phyloP scores from a whole-genome alignment of 352 stramenopile species.

The Phytopythium mirpurense region DNA sequence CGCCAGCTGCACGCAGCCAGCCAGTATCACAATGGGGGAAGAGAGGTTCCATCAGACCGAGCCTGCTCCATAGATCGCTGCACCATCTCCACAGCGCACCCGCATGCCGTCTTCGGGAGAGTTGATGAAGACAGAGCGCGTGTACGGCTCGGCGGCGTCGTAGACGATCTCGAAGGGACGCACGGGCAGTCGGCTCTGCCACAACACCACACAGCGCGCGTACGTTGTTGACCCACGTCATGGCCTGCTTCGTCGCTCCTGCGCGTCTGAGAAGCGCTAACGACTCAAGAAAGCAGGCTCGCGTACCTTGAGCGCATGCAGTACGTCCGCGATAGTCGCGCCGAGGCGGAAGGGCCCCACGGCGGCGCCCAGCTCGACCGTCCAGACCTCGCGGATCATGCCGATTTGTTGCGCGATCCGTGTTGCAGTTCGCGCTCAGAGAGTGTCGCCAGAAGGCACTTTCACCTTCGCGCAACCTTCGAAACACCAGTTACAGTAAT shows the following conservation, averaged over 20 bases:
- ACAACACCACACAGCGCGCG: background rate
- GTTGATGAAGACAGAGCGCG: constrained; percentile 48
- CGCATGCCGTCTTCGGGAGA: constrained; percentile 71
- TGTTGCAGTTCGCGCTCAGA: constrained; percentile 5
- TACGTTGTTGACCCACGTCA: background rate
- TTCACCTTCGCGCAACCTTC: constrained; percentile 7
- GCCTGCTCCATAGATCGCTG: too few relatives aligned
- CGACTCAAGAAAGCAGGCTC: background rate
- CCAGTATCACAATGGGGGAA: too few relatives aligned
- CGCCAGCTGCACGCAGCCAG: constrained; percentile 31
- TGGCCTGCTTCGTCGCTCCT: too few relatives aligned
- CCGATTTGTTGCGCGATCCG: background rate
- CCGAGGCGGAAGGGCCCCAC: constrained; percentile 77
- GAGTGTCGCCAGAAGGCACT: too few relatives aligned
- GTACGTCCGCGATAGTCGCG: constrained; percentile 61
- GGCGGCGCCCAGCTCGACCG: constrained; percentile 72
- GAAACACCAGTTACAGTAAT: too few relatives aligned
- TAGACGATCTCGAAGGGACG: constrained; percentile 78
- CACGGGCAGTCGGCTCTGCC: constrained; percentile 57
- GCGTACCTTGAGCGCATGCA: constrained; percentile 72
- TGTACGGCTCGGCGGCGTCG: constrained; percentile 58
- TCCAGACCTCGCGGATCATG: constrained; percentile 80
- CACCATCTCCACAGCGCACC: too few relatives aligned
- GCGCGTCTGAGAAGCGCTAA: background rate
- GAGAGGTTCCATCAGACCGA: too few relatives aligned